These are phyloP conservation scores for Knoxdaviesia proteae DNA, from an alignment of 2,329 filamentous ascomycete species.

Conservation along the genomic window DNA sequence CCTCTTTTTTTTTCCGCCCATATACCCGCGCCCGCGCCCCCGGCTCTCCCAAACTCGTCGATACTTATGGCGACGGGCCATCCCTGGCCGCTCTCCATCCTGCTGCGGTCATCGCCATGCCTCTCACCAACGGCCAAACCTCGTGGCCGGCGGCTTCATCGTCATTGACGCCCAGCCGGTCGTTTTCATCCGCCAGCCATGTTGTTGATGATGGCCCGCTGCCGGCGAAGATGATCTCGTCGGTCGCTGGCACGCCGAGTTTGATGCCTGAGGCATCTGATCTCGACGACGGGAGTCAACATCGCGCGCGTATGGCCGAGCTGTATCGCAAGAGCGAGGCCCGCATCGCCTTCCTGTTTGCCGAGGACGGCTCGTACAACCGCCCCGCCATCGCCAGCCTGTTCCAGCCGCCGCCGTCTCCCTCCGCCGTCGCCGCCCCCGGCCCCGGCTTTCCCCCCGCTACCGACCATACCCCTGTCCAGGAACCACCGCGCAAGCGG, in stretches of 20 bases:
- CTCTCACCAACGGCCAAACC: conserved; percentile 44
- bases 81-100: conserved; percentile 25
- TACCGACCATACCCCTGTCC: conserved; percentile 36
- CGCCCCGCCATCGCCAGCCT: conserved; percentile 30
- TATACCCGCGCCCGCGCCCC: conserved; percentile 26
- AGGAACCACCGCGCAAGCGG: conserved; percentile 49
- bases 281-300: conserved; percentile 20
- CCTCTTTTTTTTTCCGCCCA: conserved; percentile 12
- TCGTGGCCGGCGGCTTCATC: conserved; percentile 40
- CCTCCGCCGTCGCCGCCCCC: conserved; percentile 12
- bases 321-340: conserved; percentile 60
- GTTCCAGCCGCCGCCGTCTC: conserved; percentile 14
- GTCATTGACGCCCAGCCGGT: conserved; percentile 7
- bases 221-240: too few relatives aligned
- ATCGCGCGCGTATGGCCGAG: conserved; percentile 54
- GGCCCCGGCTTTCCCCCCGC: conserved; percentile 18
- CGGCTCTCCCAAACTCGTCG: too few relatives aligned
- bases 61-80: conserved; percentile 35
- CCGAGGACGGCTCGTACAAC: conserved; percentile 32
- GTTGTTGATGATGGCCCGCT: too few relatives aligned
- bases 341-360: conserved; percentile 58
- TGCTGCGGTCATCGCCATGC: conserved; percentile 33
- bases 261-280: conserved; percentile 43
- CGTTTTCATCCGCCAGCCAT: too few relatives aligned
- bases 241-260: conserved; percentile 24